Evolutionary conservation across 1,284 basidiomycete genomes (phyloP).

Genomic region (Veloporphyrellus conicus): DNA sequence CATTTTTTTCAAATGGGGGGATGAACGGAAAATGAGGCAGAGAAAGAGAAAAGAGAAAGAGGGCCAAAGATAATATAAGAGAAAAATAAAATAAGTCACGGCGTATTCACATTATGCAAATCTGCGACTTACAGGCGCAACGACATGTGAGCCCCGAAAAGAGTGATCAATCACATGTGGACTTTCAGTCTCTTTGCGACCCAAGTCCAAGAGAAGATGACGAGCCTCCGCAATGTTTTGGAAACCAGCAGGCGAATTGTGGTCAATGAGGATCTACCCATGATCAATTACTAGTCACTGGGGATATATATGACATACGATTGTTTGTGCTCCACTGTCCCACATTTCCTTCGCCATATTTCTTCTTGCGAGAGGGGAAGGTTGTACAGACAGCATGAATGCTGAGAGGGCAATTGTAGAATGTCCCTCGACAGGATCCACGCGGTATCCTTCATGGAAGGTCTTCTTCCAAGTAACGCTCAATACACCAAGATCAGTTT

Average conservation of each 20-base stretch:
- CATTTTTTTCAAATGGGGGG: constrained; percentile 22
- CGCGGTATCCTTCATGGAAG: constrained; percentile 46
- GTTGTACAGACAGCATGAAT: constrained; percentile 76
- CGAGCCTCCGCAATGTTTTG: constrained; percentile 80
- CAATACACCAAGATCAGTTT: constrained; percentile 42
- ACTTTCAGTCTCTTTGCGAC: constrained; percentile 53
- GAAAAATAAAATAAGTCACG: constrained; percentile 4
- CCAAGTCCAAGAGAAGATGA: constrained; percentile 69
- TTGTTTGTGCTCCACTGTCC: constrained; percentile 80
- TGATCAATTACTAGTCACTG: constrained; percentile 11
- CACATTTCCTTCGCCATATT: constrained; percentile 79
- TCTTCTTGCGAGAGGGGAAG: constrained; percentile 60
- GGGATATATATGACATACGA: constrained; percentile 46
- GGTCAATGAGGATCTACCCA: constrained; percentile 79
- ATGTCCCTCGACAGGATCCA: constrained; percentile 38
- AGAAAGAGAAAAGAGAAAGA: constrained; percentile 9
- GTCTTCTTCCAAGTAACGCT: constrained; percentile 53
- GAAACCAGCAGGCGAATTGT: constrained; percentile 76
- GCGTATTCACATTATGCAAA: background rate
- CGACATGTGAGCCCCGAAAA: constrained; percentile 65
- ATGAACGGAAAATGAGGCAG: constrained; percentile 10
- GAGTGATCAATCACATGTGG: constrained; percentile 35
- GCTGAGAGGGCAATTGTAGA: constrained; percentile 78
- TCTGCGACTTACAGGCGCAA: constrained; percentile 66
- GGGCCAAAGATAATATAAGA: background rate